Percentiles rank a stretch among this genome's conserved stretches.
Evolutionary conservation across 768 basidiomycete species (phyloP).

Genomic region (Macrolepiota fuliginosa): DNA sequence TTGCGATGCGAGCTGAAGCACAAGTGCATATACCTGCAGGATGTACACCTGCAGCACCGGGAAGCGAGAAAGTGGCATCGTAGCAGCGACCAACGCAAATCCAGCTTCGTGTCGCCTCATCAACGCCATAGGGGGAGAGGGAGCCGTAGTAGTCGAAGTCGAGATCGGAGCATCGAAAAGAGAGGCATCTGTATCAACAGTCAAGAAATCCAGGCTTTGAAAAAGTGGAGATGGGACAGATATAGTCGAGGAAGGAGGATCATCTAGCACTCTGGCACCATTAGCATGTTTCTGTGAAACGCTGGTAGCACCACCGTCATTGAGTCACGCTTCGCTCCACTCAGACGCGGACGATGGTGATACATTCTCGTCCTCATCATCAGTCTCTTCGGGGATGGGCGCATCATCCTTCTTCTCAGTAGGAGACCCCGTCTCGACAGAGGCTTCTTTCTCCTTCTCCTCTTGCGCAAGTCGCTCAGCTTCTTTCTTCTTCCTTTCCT

Average conservation of each 20-base stretch:
- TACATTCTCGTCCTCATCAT: conserved; percentile 32
- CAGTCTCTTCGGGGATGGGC: conserved; percentile 29
- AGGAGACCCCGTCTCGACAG: conserved; percentile 18
- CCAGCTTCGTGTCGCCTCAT: conserved; percentile 12
- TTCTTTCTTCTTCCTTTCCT: conserved; percentile 30
- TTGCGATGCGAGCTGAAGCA: conserved; percentile 8
- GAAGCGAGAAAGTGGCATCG: not conserved
- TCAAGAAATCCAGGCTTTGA: not conserved
- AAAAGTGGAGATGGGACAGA: not conserved
- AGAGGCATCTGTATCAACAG: not conserved
- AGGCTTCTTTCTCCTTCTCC: conserved; percentile 22
- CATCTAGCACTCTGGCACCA: not conserved
- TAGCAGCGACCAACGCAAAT: conserved; percentile 4
- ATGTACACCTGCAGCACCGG: conserved; percentile 6
- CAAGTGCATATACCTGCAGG: conserved; percentile 1
- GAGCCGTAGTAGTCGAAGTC: not conserved
- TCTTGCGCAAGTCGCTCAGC: conserved; percentile 23
- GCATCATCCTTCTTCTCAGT: conserved; percentile 26
- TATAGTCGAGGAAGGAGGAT: conserved; percentile 1
- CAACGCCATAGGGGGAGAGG: not conserved
- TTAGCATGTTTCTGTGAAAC: not conserved
- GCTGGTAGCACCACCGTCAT: not conserved
- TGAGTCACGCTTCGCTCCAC: conserved; percentile 15
- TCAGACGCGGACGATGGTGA: conserved; percentile 6
- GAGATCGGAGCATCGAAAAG: not conserved